Percentiles rank a stretch among this genome's conserved stretches.
phyloP scores from a whole-genome alignment of 2,329 filamentous ascomycete species.

The Phoma sp. region DNA sequence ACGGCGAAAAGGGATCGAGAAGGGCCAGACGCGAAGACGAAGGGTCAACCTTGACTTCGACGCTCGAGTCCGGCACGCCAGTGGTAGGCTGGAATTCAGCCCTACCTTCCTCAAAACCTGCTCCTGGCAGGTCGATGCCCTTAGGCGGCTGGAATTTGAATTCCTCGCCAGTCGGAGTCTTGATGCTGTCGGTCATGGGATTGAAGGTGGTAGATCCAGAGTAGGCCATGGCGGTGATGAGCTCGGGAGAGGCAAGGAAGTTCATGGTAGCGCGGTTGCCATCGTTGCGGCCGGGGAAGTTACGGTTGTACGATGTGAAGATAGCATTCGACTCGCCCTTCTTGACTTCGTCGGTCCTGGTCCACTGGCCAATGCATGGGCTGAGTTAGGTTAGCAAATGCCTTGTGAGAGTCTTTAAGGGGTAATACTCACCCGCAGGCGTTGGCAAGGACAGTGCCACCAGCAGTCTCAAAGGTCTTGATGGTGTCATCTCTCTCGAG shows the following conservation, averaged over 20 bases:
- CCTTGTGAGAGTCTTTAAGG: not conserved
- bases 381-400: conserved; percentile 16
- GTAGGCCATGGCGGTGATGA: conserved; percentile 96
- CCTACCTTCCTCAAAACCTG: conserved; percentile 83
- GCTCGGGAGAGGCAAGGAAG: conserved; percentile 94
- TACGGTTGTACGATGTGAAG: conserved; percentile 96
- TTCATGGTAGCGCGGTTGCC: conserved; percentile 98
- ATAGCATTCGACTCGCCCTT: conserved; percentile 94
- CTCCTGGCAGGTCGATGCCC: conserved; percentile 65
- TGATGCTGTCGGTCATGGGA: conserved; percentile 84
- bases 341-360: conserved; percentile 79
- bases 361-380: conserved; percentile 96
- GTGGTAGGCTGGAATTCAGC: conserved; percentile 74
- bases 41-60: conserved; percentile 79
- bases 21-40: conserved; percentile 89
- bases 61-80: conserved; percentile 71
- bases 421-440: conserved; percentile 67
- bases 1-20: conserved; percentile 86
- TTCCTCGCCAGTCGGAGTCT: conserved; percentile 75
- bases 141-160: conserved; percentile 85
- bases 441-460: conserved; percentile 89
- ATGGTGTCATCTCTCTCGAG: conserved; percentile 88
- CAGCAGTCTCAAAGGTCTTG: conserved; percentile 81
- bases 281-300: conserved; percentile 96
- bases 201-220: conserved; percentile 94